Conservation (phyloP, 2,329 filamentous ascomycete genomes). For the Cordyceps tenuipes region DNA sequence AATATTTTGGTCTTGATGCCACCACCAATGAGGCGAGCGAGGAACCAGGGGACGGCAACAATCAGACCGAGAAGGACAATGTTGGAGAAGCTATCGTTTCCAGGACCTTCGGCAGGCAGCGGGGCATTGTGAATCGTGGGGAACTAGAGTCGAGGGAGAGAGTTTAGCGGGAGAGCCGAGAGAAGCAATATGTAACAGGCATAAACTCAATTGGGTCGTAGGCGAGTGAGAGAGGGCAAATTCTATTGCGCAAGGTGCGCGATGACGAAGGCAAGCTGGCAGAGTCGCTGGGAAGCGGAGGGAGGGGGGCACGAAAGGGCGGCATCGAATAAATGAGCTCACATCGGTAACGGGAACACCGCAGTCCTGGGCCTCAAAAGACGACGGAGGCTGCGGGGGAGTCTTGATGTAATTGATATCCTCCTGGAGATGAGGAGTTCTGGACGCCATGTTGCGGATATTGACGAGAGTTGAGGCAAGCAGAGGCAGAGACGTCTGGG, state of each 20-base stretch:
- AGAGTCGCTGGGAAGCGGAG: background rate
- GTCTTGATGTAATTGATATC: slow-evolving; percentile 25
- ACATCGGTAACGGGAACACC: slow-evolving; percentile 35
- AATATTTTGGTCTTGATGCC: slow-evolving; percentile 85
- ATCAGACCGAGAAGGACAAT: slow-evolving; percentile 63
- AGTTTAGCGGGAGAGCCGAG: background rate
- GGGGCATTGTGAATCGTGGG: slow-evolving; percentile 87
- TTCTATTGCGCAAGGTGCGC: background rate
- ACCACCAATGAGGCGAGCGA: slow-evolving; percentile 80
- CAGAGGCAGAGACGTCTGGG: slow-evolving; percentile 2
- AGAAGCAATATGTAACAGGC: background rate
- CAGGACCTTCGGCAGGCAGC: slow-evolving; percentile 79
- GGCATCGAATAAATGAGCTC: slow-evolving; percentile 25
- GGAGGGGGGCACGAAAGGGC: background rate
- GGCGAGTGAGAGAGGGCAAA: background rate
- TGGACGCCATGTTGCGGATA: slow-evolving; percentile 11
- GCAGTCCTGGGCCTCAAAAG: slow-evolving; percentile 62
- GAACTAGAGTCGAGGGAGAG: slow-evolving; percentile 18
- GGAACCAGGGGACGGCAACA: slow-evolving; percentile 63
- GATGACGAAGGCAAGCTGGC: background rate
- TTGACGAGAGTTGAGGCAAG: slow-evolving; percentile 1
- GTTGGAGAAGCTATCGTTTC: slow-evolving; percentile 84
- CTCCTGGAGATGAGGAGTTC: slow-evolving; percentile 8
- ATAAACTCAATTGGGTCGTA: background rate
- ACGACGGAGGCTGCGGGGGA: slow-evolving; percentile 35